These are phyloP conservation scores for Sporothrix dimorphospora DNA, from an alignment of 2,329 filamentous ascomycete genomes.

Conservation along the genomic window DNA sequence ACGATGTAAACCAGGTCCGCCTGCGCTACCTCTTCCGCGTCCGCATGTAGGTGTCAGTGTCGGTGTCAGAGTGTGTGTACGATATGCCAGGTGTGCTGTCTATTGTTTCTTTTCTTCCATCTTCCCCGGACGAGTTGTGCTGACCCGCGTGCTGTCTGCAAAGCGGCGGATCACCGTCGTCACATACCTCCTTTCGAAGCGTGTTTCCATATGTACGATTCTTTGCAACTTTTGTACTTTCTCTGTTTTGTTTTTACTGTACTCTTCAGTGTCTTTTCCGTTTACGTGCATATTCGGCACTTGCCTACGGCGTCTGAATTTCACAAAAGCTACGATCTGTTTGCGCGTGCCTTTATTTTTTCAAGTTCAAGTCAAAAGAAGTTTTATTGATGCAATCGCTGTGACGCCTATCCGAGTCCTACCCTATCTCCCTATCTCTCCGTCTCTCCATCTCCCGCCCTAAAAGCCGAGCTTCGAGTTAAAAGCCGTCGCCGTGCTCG, in stretches of 20 bases:
- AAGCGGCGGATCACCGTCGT: not conserved
- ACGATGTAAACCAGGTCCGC: conserved; percentile 70
- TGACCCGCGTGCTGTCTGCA: not conserved
- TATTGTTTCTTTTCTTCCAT: not conserved
- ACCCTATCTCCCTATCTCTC: not conserved
- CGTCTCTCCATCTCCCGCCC: too few species aligned
- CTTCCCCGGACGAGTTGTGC: too few species aligned
- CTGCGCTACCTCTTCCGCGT: conserved; percentile 71
- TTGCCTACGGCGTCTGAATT: not conserved
- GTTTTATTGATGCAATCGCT: conserved; percentile 1
- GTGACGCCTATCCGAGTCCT: not conserved
- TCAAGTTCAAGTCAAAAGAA: not conserved
- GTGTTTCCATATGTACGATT: not conserved
- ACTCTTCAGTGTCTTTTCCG: not conserved
- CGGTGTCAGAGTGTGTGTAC: not conserved
- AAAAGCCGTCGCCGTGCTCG: conserved; percentile 45
- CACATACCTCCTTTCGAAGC: not conserved
- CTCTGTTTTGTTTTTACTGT: not conserved
- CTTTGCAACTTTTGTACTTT: too few species aligned
- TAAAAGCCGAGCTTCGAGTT: conserved; percentile 47
- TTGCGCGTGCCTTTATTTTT: not conserved
- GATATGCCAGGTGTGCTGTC: not conserved
- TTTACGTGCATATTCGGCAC: not conserved
- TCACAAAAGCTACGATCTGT: not conserved
- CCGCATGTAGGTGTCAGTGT: conserved; percentile 46